phyloP scores from a whole-genome alignment of 805 yeast species.

The Hanseniaspora lachancei region DNA sequence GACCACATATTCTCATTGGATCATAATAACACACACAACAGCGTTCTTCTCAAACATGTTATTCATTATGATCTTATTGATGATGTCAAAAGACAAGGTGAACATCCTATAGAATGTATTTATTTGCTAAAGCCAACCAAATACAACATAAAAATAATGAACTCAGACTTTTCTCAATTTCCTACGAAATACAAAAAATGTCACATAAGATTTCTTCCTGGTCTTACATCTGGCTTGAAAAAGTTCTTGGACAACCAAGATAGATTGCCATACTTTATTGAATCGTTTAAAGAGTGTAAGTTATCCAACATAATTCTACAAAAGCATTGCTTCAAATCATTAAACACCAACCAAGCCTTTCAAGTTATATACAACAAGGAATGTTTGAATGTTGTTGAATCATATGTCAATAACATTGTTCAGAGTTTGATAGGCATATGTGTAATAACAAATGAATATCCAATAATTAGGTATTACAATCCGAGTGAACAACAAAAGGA shows the following conservation, averaged over 20 bases:
- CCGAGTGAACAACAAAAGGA: slow-evolving; percentile 38
- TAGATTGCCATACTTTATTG: slow-evolving; percentile 22
- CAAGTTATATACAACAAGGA: slow-evolving; percentile 58
- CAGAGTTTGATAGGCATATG: slow-evolving; percentile 57
- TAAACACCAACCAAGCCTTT: slow-evolving; percentile 49
- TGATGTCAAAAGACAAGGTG: slow-evolving; percentile 40
- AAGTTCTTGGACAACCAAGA: slow-evolving; percentile 22
- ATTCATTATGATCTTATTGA: slow-evolving; percentile 57
- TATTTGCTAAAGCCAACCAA: slow-evolving; percentile 61
- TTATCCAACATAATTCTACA: slow-evolving; percentile 55
- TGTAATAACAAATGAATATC: slow-evolving; percentile 74
- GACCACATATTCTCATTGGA: slow-evolving; percentile 30
- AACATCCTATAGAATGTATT: slow-evolving; percentile 59
- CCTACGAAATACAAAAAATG: slow-evolving; percentile 67
- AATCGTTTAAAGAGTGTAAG: slow-evolving; percentile 31
- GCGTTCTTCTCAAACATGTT: slow-evolving; percentile 39
- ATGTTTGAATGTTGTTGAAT: slow-evolving; percentile 48
- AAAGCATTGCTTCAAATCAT: slow-evolving; percentile 48
- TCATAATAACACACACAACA: slow-evolving; percentile 25
- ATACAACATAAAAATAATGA: slow-evolving; percentile 60
- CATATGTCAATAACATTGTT: slow-evolving; percentile 47
- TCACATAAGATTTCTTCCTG: slow-evolving; percentile 61
- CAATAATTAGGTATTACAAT: slow-evolving; percentile 59
- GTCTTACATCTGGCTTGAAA: slow-evolving; percentile 29
- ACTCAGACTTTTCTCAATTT: slow-evolving; percentile 53